Conservation (phyloP, 768 basidiomycete genomes). For the Mycena sanguinolenta region DNA sequence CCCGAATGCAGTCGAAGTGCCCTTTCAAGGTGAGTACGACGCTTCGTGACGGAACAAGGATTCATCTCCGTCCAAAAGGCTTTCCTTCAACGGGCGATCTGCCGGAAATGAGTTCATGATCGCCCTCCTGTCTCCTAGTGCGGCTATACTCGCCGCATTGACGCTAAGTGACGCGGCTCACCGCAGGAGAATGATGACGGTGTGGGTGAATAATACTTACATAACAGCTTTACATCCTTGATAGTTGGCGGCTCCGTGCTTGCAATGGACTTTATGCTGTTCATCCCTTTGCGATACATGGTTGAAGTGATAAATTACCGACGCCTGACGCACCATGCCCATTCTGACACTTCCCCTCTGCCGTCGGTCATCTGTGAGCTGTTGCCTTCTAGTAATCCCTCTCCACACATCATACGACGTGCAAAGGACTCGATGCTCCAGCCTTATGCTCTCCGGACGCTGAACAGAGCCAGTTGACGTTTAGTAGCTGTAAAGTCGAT, state of each 20-base stretch:
- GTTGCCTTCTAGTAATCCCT: neutral
- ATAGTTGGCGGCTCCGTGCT: neutral
- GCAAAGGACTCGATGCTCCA: neutral
- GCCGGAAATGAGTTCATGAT: neutral
- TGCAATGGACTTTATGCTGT: neutral
- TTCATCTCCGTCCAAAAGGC: slow-evolving; percentile 3
- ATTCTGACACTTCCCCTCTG: no score
- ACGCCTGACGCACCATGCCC: neutral
- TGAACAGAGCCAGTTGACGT: neutral
- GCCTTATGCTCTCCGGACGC: neutral
- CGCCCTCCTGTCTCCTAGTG: slow-evolving; percentile 5
- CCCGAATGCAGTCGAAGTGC: neutral
- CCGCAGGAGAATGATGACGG: neutral
- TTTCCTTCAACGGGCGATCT: neutral
- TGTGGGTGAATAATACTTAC: neutral
- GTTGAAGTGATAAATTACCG: neutral
- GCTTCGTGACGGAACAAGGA: neutral
- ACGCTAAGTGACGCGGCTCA: neutral
- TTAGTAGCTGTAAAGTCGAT: neutral
- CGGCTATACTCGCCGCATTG: neutral
- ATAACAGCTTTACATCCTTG: neutral
- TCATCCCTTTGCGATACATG: neutral
- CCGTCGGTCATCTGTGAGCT: neutral
- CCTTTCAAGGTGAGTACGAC: neutral
- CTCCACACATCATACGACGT: neutral